A percentile compares a stretch with the other conserved stretches of the same genome.
Conservation (phyloP, 2,329 filamentous ascomycete genomes). For the Aureobasidium namibiae region DNA sequence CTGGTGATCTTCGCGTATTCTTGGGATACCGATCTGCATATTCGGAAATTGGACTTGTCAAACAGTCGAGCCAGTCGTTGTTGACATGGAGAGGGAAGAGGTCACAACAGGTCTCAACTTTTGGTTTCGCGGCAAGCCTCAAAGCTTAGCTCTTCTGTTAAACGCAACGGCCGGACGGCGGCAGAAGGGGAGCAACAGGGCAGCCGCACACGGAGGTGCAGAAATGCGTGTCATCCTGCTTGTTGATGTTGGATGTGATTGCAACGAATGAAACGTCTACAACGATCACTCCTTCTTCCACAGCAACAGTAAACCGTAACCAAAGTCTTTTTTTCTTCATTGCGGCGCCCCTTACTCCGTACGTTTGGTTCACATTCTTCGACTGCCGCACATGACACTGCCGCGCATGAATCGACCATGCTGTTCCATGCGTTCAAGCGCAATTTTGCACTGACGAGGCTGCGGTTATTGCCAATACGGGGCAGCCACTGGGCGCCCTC, state of each 20-base stretch:
- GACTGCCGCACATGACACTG: conserved; percentile 3
- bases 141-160: background rate
- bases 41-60: conserved; percentile 9
- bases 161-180: background rate
- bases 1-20: background rate
- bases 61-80: conserved; percentile 6
- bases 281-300: background rate
- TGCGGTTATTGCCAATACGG: conserved; percentile 5
- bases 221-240: conserved; percentile 6
- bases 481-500: background rate
- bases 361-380: background rate
- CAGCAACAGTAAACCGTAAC: conserved; percentile 4
- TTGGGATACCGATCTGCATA: conserved; percentile 7
- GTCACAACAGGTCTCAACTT: conserved; percentile 3
- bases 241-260: conserved; percentile 3
- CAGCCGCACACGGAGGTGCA: background rate
- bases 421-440: background rate
- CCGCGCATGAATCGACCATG: conserved; percentile 3
- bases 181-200: conserved; percentile 1
- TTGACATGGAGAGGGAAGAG: background rate
- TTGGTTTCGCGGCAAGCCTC: conserved; percentile 1
- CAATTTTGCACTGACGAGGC: conserved; percentile 7
- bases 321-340: background rate
- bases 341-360: conserved; percentile 3
- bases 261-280: conserved; percentile 9